Conservation (phyloP, 2,329 filamentous ascomycete genomes). For the Ophiostoma piceae region DNA sequence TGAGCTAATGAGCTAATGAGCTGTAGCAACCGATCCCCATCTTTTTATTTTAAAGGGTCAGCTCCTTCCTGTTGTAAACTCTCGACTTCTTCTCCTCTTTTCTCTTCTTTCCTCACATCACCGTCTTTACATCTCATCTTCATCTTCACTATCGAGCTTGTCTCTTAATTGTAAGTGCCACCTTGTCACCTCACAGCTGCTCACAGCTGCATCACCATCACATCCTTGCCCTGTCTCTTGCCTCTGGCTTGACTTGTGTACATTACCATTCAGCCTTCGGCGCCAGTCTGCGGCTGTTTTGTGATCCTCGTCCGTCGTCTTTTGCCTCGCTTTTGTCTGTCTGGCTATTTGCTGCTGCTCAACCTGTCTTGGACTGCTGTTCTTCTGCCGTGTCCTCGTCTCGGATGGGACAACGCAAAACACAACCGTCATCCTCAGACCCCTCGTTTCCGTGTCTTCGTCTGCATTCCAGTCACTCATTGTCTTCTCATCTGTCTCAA, state of each 20-base stretch:
- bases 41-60: slow-evolving; percentile 5
- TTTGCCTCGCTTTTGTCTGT: not conserved
- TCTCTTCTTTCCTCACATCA: not conserved
- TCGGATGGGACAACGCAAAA: not conserved
- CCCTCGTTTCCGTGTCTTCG: not conserved
- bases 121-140: not conserved
- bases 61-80: not conserved
- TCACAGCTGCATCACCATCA: not conserved
- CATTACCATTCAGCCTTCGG: not conserved
- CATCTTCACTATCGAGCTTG: not conserved
- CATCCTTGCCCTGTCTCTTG: not conserved
- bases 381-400: not conserved
- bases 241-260: not conserved
- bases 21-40: slow-evolving; percentile 2
- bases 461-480: slow-evolving; percentile 1
- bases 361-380: not conserved
- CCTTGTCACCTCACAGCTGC: not conserved
- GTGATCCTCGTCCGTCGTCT: not conserved
- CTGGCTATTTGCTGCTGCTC: not conserved
- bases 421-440: not conserved
- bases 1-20: not conserved
- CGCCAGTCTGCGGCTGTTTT: not conserved
- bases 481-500: not conserved
- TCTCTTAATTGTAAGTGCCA: not conserved
- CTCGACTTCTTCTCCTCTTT: not conserved